Percentiles rank a stretch among this genome's conserved stretches.
Evolutionary conservation across 2,329 filamentous ascomycete genomes (phyloP).

Genomic region (Diaporthe citri): DNA sequence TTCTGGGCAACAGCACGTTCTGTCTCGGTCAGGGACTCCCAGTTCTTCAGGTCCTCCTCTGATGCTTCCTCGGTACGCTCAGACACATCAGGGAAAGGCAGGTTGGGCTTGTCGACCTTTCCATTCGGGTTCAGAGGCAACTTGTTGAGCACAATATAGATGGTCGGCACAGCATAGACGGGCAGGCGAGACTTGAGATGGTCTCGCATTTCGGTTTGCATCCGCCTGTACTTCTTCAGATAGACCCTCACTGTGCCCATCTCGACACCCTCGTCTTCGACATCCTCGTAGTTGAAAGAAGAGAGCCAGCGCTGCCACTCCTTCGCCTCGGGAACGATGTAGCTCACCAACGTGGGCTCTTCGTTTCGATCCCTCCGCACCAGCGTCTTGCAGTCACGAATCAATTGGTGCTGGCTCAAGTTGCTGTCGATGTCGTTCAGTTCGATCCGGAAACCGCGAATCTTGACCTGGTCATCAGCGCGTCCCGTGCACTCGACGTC

Average conservation of each 20-base stretch:
- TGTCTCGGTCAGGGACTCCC: constrained; percentile 61
- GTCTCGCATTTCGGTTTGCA: constrained; percentile 69
- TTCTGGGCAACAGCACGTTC: constrained; percentile 77
- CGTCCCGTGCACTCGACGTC: constrained; percentile 84
- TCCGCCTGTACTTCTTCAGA: constrained; percentile 57
- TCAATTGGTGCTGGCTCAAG: constrained; percentile 78
- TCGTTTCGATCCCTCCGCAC: constrained; percentile 87
- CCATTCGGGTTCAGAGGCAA: constrained; percentile 88
- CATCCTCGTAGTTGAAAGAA: constrained; percentile 65
- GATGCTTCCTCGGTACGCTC: constrained; percentile 66
- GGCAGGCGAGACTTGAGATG: constrained; percentile 79
- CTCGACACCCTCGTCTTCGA: constrained; percentile 63
- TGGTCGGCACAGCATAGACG: constrained; percentile 79
- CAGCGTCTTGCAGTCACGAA: constrained; percentile 88
- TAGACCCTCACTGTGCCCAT: constrained; percentile 59
- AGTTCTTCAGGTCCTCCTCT: constrained; percentile 57
- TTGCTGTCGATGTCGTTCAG: constrained; percentile 92
- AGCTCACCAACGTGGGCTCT: constrained; percentile 88
- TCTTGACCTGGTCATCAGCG: constrained; percentile 92
- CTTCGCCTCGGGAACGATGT: constrained; percentile 85
- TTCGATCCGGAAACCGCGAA: constrained; percentile 95
- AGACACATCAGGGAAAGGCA: constrained; percentile 84
- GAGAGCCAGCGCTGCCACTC: constrained; percentile 80
- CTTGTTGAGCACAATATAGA: constrained; percentile 79
- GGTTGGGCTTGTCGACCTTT: constrained; percentile 75